Conservation (phyloP, 106 monocot species). For the Platanthera zijinensis region DNA sequence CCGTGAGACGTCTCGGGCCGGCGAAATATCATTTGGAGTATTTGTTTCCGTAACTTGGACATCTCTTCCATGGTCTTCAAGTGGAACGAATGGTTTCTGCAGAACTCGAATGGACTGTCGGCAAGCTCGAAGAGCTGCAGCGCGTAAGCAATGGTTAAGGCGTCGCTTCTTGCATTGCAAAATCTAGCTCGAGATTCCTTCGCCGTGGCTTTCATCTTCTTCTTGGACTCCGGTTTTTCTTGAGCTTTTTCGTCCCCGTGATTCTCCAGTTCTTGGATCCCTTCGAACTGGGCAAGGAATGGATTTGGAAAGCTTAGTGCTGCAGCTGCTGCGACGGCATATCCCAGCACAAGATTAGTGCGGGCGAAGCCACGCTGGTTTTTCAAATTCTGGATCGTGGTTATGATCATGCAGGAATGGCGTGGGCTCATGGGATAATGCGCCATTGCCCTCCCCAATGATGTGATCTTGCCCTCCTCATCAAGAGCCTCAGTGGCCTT, state of each 20-base stretch:
- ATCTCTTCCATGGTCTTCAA: conserved; percentile 93
- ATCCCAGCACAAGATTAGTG: conserved; percentile 66
- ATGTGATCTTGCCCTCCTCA: conserved; percentile 40
- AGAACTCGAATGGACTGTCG: conserved; percentile 50
- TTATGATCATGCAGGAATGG: conserved; percentile 84
- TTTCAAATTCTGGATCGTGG: conserved; percentile 54
- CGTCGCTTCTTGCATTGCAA: conserved; percentile 71
- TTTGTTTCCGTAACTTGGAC: conserved; percentile 89
- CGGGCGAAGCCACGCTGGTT: conserved; percentile 36
- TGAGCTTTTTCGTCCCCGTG: conserved; percentile 7
- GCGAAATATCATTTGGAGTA: conserved; percentile 61
- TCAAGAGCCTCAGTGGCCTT: conserved; percentile 78
- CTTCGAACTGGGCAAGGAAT: conserved; percentile 41
- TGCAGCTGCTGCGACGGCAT: conserved; percentile 66
- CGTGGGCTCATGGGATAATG: conserved; percentile 91
- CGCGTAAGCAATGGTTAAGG: conserved; percentile 67
- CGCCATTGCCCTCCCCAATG: conserved; percentile 75
- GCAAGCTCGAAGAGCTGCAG: conserved; percentile 74
- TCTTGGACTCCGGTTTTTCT: conserved; percentile 21
- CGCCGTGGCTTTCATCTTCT: conserved; percentile 36
- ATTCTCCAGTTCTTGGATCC: conserved; percentile 13
- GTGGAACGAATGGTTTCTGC: conserved; percentile 53
- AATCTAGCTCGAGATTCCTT: conserved; percentile 56
- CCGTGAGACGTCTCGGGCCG: conserved; percentile 35
- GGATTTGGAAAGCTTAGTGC: conserved; percentile 87